Percentiles rank a stretch among this genome's conserved stretches.
Conservation (phyloP, 805 yeast species). For the Candida schatavii region DNA sequence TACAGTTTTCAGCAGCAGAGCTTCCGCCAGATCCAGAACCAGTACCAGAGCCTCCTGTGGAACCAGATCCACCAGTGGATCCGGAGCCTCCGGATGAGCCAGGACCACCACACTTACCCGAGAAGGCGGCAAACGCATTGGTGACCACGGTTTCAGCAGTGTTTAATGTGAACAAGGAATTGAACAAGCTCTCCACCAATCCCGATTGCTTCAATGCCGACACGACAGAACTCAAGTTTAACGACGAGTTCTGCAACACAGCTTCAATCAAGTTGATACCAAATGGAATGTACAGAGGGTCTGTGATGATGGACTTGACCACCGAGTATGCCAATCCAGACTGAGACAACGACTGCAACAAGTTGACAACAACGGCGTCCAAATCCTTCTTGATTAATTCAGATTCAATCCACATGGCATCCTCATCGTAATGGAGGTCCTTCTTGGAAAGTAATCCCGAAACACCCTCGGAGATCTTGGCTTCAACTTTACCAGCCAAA, state of each 20-base stretch:
- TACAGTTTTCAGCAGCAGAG: slow-evolving; percentile 12
- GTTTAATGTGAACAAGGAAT: slow-evolving; percentile 28
- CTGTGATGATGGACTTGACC: slow-evolving; percentile 38
- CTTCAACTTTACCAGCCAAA: slow-evolving; percentile 25
- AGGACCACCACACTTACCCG: slow-evolving; percentile 25
- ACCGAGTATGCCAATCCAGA: slow-evolving; percentile 43
- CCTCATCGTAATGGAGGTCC: slow-evolving; percentile 5
- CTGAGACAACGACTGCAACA: slow-evolving; percentile 38
- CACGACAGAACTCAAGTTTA: slow-evolving; percentile 24
- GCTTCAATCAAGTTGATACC: slow-evolving; percentile 31
- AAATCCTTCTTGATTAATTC: slow-evolving; percentile 13
- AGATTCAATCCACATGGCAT: background rate
- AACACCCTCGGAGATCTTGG: slow-evolving; percentile 17
- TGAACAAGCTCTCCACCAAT: slow-evolving; percentile 31
- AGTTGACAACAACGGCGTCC: slow-evolving; percentile 28
- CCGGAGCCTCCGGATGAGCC: slow-evolving; percentile 10
- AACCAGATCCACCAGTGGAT: slow-evolving; percentile 10
- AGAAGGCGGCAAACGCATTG: slow-evolving; percentile 38
- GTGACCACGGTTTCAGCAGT: slow-evolving; percentile 33
- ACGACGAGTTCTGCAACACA: slow-evolving; percentile 28
- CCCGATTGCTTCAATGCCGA: slow-evolving; percentile 31
- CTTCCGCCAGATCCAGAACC: slow-evolving; percentile 9
- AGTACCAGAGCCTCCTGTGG: slow-evolving; percentile 11
- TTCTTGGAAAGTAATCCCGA: background rate
- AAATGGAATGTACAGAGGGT: slow-evolving; percentile 32